Evolutionary conservation across 208 protist species (phyloP), one percentile per base, ranked within the genome.

Genomic region (Leishmania gerbilli): DNA sequence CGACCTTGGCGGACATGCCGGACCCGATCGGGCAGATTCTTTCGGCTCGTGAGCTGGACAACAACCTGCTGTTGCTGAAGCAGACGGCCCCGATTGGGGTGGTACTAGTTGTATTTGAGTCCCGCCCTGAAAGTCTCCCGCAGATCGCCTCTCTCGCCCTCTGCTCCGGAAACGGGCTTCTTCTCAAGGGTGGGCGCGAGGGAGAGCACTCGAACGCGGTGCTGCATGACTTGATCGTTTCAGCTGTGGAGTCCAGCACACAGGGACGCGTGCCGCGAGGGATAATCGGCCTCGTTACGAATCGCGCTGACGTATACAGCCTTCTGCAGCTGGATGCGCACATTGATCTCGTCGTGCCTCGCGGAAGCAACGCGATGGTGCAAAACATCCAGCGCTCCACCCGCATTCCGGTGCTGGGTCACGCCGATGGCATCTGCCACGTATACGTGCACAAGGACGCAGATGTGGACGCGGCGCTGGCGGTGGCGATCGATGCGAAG

Each of bases 351-450:
- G 89, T 98, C 79, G 97, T 99, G 67, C 97, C 97, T 2, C 91
- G 97, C 60, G 97, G 97, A n/a, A 90, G 90, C 77, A 96, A 96
- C 74, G 81, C 86, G 31, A 91, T 99, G 86, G 96, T 99, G 72
- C 85, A 90, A 77, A 89, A 93, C 88, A 96, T 99, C 55, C 91
- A 98, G 83, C 62, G 81, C 24, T 95, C 91, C 64, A 97, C 95
- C 45, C 90, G 88, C 65, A 98, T 99, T 77, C 95, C 97, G 31
- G 96, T 98, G 5, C 87, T 99, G 17, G 97, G 97, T 47, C 98
- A 99, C 88, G 94, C 97, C 7, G 98, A 99, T 74, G 98, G 98
- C 62, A 96, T 99, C 71, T 99, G 98, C 88, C 95, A 98, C 81
- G 85, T 98, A 21, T 99, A 97, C 81, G 78, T 98, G 11, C 95